Evolutionary conservation across 768 basidiomycete genomes (phyloP).

Genomic region (Saitozyma podzolica): DNA sequence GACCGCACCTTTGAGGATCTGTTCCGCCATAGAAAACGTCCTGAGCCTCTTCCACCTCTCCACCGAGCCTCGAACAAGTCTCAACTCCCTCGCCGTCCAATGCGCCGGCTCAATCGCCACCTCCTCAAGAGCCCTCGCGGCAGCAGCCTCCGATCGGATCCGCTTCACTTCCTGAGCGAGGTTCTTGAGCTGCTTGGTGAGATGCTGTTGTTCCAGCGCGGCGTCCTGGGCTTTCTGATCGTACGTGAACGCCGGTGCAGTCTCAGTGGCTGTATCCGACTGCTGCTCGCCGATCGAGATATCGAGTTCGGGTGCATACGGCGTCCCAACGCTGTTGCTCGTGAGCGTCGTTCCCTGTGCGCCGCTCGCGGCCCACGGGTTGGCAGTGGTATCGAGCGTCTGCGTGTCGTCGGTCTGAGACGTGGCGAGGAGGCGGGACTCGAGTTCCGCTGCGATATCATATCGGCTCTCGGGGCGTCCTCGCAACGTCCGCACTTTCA

Average conservation of each 20-base stretch:
- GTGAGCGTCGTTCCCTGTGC: constrained; percentile 27
- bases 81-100: constrained; percentile 76
- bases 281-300: constrained; percentile 10
- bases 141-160: constrained; percentile 58
- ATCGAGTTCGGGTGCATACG: constrained; percentile 13
- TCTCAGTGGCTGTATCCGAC: constrained; percentile 4
- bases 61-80: constrained; percentile 77
- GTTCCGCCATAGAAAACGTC: constrained; percentile 89
- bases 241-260: not conserved
- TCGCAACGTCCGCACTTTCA: constrained; percentile 44
- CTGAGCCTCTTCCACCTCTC: constrained; percentile 82
- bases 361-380: constrained; percentile 34
- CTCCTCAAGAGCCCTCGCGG: constrained; percentile 56
- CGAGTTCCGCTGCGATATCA: constrained; percentile 34
- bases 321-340: constrained; percentile 29
- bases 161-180: constrained; percentile 80
- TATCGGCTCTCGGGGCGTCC: constrained; percentile 37
- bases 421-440: constrained; percentile 27
- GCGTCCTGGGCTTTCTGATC: constrained; percentile 18
- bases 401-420: constrained; percentile 31
- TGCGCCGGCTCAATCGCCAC: constrained; percentile 74
- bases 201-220: constrained; percentile 60
- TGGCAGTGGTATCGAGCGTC: constrained; percentile 23
- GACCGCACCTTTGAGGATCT: constrained; percentile 78
- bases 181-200: constrained; percentile 81